Conservation (phyloP, 108 stramenopile genomes). For the Cyclotella cryptica region DNA sequence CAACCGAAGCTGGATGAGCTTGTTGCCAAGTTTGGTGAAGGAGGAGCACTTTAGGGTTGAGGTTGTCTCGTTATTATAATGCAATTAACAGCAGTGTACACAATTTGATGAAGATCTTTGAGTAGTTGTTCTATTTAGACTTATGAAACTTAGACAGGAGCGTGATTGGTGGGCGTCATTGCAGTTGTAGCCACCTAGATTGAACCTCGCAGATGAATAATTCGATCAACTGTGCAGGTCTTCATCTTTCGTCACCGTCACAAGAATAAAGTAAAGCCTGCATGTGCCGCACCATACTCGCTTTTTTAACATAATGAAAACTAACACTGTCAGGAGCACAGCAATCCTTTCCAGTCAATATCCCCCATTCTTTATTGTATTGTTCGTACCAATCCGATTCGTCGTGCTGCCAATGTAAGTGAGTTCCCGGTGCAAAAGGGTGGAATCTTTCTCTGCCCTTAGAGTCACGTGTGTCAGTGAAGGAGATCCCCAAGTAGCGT, state of each 20-base stretch:
- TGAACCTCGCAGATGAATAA: no score
- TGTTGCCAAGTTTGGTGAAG: conserved; percentile 76
- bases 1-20: conserved; percentile 73
- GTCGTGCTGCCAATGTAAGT: conserved; percentile 57
- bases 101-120: no score
- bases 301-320: conserved; percentile 90
- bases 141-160: no score
- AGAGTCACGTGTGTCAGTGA: conserved; percentile 71
- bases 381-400: conserved; percentile 71
- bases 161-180: no score
- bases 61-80: no score
- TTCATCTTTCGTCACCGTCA: conserved; percentile 35
- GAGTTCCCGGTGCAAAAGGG: conserved; percentile 77
- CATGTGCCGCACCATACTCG: conserved; percentile 82
- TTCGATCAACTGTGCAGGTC: no score
- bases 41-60: conserved; percentile 74
- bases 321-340: conserved; percentile 90
- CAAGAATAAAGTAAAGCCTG: conserved; percentile 62
- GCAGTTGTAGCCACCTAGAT: no score
- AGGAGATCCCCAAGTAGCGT: conserved; percentile 44
- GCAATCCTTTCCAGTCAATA: conserved; percentile 71
- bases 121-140: no score
- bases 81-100: no score
- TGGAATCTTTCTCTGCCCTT: conserved; percentile 79
- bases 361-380: conserved; percentile 77